Evolutionary conservation across 176 grass and related monocot species (phyloP).

Genomic region (Stipa capillata): DNA sequence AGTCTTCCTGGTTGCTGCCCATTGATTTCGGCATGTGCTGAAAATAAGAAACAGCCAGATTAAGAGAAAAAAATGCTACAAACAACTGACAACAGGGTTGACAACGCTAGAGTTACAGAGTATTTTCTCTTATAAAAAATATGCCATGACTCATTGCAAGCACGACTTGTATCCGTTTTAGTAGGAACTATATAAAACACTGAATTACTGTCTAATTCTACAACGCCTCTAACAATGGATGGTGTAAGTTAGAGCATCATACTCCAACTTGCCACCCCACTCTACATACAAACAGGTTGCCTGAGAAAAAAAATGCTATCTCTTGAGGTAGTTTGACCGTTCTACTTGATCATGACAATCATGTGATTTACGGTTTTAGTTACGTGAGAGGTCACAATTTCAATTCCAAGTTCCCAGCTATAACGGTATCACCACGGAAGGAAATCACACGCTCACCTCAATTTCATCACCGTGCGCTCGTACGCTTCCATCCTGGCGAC

Average conservation of each 20-base stretch:
- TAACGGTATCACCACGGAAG: background rate
- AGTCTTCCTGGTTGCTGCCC: slow-evolving; percentile 12
- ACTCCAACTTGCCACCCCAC: background rate
- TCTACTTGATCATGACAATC: background rate
- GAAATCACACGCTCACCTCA: slow-evolving; percentile 17
- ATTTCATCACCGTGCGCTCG: background rate
- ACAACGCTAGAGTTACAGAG: background rate
- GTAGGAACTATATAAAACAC: background rate
- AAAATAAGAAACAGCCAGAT: background rate
- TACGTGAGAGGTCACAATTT: background rate
- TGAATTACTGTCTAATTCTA: background rate
- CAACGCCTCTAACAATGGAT: background rate
- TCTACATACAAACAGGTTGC: background rate
- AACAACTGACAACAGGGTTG: background rate
- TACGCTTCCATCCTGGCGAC: background rate
- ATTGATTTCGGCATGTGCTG: slow-evolving; percentile 19
- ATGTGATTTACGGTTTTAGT: background rate
- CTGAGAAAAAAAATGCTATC: background rate
- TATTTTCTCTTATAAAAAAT: background rate
- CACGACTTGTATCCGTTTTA: background rate
- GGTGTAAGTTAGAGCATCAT: background rate
- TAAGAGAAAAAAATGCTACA: background rate
- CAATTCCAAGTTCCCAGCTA: background rate
- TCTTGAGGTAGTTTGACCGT: background rate
- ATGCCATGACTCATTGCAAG: background rate